Base-by-base conservation (phyloP, 2,329 filamentous ascomycete genomes). In the Aspergillus neoniger region DNA sequence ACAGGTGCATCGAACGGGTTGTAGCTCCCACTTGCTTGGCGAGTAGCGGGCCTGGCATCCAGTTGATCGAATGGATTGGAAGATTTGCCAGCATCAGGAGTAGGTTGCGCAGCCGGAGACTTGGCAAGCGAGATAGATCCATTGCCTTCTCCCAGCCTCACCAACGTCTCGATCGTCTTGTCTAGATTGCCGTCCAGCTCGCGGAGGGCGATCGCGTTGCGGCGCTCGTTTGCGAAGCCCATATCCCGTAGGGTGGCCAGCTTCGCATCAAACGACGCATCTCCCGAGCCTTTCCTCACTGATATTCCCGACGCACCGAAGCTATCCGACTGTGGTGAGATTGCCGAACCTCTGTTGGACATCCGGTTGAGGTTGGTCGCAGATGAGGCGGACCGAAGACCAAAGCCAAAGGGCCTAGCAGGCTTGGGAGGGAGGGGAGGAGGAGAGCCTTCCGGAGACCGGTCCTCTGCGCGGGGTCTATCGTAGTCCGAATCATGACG, bases 181-280 rank as follows among this genome's bases (percentile, higher is more conserved):
- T 97, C 92, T 60, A 99, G 73, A 71, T 95, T 93, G 4, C 94
- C 93, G 70, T 90, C 88, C 30, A 96, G 83, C 3, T 90, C 90
- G 72, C 92, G 93, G 17, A 99, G 79, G 25, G 97, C 87, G 55
- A 89, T 87, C 4, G 86, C 83, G 71, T 97, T 98, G 61, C 90
- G 86, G 68, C 89, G 91, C 44, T 89, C 87, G 72, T 99, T 92
- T 4, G 80, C 81, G 70, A 99, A 99, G 0, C 95, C 95, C 92
- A 98, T 96, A 59, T 97, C 92, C 58, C 88, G 86, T 59, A 99
- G 79, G 55, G 86, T 88, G 3, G 82, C 81, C 73, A 98, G 77
- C 74, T 98, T 98, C 53, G 84, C 82, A 47, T 96, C 91, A 57
- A 88, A 83, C 67, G 68, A 81, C 62, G 57, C 64, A 15, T 66